phyloP scores from a whole-genome alignment of 192 early-diverging fungal genomes.

The Dissophora globulifera region DNA sequence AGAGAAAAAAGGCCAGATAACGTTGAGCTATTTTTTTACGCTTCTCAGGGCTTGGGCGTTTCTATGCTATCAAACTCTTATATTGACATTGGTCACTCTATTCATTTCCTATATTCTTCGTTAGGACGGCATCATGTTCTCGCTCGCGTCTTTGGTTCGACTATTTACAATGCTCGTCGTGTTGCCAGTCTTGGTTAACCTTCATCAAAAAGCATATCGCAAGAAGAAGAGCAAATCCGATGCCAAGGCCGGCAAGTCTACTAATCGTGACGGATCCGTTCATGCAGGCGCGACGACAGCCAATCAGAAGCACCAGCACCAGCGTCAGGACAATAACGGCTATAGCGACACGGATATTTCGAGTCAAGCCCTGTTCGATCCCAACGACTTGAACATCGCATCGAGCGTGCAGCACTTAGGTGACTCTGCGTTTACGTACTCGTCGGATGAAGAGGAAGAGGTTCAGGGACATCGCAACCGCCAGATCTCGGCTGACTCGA shows the following conservation, averaged over 20 bases:
- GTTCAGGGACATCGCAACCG: slow-evolving; percentile 3
- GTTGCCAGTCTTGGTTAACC: slow-evolving; percentile 49
- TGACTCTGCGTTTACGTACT: slow-evolving; percentile 15
- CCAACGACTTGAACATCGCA: slow-evolving; percentile 11
- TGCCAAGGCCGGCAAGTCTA: background rate
- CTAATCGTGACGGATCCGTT: too few species aligned
- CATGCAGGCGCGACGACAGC: background rate
- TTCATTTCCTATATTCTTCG: too few species aligned
- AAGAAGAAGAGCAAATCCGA: slow-evolving; percentile 20
- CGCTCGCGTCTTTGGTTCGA: slow-evolving; percentile 30
- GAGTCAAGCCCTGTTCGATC: slow-evolving; percentile 13
- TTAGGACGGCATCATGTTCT: slow-evolving; percentile 55
- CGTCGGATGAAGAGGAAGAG: background rate
- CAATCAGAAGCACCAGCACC: background rate
- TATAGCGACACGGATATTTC: background rate
- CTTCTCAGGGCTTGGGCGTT: too few species aligned
- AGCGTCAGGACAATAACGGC: background rate
- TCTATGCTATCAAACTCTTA: too few species aligned
- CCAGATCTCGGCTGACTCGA: slow-evolving; percentile 10
- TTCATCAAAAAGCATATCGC: slow-evolving; percentile 32
- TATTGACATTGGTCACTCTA: too few species aligned
- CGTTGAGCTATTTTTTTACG: too few species aligned
- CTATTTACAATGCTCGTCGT: slow-evolving; percentile 45
- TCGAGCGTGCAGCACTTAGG: slow-evolving; percentile 27
- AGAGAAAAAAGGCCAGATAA: background rate